These are phyloP conservation scores for Blastomyces percursus DNA, from an alignment of 2,329 filamentous ascomycete species.

Conservation along the genomic window DNA sequence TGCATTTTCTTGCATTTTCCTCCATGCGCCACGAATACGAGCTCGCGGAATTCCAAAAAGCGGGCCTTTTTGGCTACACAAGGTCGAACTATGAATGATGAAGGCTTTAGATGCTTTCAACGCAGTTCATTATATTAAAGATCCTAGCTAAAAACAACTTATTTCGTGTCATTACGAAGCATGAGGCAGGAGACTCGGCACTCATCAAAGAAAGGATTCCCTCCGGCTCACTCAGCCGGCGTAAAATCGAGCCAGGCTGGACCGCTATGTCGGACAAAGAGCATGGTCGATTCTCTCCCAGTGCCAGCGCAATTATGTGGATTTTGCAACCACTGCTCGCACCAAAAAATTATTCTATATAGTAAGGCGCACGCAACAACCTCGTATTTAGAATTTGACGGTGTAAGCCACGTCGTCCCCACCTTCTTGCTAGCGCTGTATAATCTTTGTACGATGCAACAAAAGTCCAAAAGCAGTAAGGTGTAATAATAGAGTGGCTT, in stretches of 20 bases:
- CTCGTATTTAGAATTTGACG: no score
- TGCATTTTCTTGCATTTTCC: not conserved
- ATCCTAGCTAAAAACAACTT: not conserved
- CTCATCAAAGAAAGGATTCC: not conserved
- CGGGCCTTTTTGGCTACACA: not conserved
- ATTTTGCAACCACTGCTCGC: no score
- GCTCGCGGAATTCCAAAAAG: not conserved
- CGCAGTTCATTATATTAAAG: not conserved
- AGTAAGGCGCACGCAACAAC: no score
- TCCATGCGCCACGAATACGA: not conserved
- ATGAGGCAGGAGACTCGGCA: not conserved
- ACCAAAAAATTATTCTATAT: no score
- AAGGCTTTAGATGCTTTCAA: not conserved
- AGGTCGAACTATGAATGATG: not conserved
- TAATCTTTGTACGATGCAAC: no score
- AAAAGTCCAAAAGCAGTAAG: no score
- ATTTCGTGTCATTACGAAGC: not conserved
- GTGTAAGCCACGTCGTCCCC: no score
- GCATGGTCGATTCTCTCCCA: not conserved
- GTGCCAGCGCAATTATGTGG: not conserved
- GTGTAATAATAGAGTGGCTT: no score
- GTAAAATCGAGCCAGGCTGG: not conserved
- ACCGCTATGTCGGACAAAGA: not conserved
- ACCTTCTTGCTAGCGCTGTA: no score
- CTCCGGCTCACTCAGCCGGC: not conserved